phyloP scores from a whole-genome alignment of 2,329 filamentous ascomycete genomes.

The Fusarium keratoplasticum region DNA sequence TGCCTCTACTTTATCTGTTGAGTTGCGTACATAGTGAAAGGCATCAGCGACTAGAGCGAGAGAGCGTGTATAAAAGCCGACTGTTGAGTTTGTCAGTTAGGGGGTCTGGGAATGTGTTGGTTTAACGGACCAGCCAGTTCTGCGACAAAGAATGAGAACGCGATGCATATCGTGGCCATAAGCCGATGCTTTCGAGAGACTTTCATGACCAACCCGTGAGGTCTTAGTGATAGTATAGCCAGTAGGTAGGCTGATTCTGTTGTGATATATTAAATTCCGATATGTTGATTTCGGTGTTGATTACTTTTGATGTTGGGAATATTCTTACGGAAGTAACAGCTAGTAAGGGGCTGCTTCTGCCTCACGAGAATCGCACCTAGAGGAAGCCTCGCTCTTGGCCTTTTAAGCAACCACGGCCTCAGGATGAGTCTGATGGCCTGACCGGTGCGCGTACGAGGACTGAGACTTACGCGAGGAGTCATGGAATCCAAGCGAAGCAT shows the following conservation, averaged over 20 bases:
- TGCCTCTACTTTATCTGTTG: not conserved
- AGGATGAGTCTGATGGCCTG: constrained; percentile 18
- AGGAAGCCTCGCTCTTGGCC: not conserved
- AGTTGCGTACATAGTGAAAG: constrained; percentile 72
- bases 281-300: too few species aligned
- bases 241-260: not conserved
- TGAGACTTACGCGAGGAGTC: constrained; percentile 4
- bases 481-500: constrained; percentile 7
- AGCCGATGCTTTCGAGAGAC: constrained; percentile 58
- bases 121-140: constrained; percentile 59
- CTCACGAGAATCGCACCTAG: not conserved
- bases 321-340: not conserved
- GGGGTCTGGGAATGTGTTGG: not conserved
- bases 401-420: constrained; percentile 1
- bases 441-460: not conserved
- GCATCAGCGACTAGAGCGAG: constrained; percentile 81
- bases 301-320: not conserved
- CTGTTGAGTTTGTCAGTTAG: constrained; percentile 46
- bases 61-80: constrained; percentile 77
- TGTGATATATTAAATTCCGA: not conserved
- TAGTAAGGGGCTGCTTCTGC: not conserved
- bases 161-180: constrained; percentile 60
- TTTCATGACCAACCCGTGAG: constrained; percentile 11
- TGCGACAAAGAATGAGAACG: constrained; percentile 62
- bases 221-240: not conserved